Percentiles rank a stretch among this genome's conserved stretches.
Evolutionary conservation across 2,329 filamentous ascomycete species (phyloP).

Genomic region (Pyrenophora teres): DNA sequence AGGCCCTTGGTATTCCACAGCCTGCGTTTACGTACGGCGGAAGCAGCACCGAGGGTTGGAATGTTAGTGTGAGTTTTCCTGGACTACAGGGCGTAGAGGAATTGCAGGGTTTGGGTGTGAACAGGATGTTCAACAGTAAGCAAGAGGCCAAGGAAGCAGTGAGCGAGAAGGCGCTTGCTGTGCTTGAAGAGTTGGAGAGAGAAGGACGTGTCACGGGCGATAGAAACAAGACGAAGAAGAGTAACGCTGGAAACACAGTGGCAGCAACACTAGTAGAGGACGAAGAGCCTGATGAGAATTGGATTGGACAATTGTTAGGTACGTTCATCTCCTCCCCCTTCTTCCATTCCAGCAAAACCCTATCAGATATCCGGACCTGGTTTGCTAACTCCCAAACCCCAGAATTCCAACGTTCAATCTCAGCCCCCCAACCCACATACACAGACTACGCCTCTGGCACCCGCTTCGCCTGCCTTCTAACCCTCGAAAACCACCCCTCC

Average conservation of each 20-base stretch:
- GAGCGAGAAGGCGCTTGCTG: constrained; percentile 38
- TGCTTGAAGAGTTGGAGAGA: constrained; percentile 30
- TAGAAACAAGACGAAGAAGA: constrained; percentile 19
- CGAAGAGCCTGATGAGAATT: constrained; percentile 27
- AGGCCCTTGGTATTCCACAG: constrained; percentile 28
- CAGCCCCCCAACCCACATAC: constrained; percentile 42
- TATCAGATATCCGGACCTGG: too few species aligned
- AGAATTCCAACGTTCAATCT: constrained; percentile 40
- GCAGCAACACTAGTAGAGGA: background rate
- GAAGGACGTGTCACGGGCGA: constrained; percentile 31
- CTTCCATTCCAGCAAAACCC: background rate
- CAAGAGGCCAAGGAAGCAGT: constrained; percentile 51
- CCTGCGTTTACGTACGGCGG: constrained; percentile 28
- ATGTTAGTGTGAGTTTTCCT: constrained; percentile 29
- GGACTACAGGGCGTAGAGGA: constrained; percentile 17
- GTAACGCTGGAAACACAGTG: background rate
- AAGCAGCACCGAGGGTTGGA: constrained; percentile 22
- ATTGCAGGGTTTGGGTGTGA: constrained; percentile 22
- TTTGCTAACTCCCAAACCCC: constrained; percentile 10
- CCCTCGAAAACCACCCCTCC: constrained; percentile 25
- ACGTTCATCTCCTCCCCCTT: constrained; percentile 13
- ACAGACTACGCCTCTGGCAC: constrained; percentile 42
- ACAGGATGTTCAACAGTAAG: constrained; percentile 45
- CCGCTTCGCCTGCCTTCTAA: constrained; percentile 39
- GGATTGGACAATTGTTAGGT: constrained; percentile 48